These are phyloP conservation scores for Cylindrodendrum hubeiense DNA, from an alignment of 2,329 filamentous ascomycete genomes.

Conservation along the genomic window DNA sequence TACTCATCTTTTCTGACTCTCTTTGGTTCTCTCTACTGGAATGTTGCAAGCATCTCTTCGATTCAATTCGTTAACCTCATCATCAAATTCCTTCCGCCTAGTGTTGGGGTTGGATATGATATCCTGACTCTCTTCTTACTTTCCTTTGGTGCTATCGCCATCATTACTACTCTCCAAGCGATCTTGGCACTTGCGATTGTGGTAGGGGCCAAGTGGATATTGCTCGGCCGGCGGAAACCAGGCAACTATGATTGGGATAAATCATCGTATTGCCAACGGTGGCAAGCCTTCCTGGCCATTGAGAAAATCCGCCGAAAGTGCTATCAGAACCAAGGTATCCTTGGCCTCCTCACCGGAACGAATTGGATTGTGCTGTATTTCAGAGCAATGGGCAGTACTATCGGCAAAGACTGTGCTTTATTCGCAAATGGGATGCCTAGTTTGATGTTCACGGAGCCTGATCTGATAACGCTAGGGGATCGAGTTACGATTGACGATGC, in stretches of 20 bases:
- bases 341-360: slow-evolving; percentile 66
- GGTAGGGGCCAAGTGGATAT: slow-evolving; percentile 63
- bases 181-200: slow-evolving; percentile 57
- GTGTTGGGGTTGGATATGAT: slow-evolving; percentile 45
- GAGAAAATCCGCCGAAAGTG: slow-evolving; percentile 64
- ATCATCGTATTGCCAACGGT: slow-evolving; percentile 67
- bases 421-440: slow-evolving; percentile 66
- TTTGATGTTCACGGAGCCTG: slow-evolving; percentile 69
- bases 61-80: slow-evolving; percentile 59
- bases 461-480: slow-evolving; percentile 65
- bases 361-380: slow-evolving; percentile 66
- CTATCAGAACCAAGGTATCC: slow-evolving; percentile 63
- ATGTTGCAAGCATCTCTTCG: slow-evolving; percentile 60
- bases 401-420: slow-evolving; percentile 66
- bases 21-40: slow-evolving; percentile 64
- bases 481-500: slow-evolving; percentile 67
- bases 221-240: slow-evolving; percentile 62
- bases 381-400: slow-evolving; percentile 64
- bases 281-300: slow-evolving; percentile 66
- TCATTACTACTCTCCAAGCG: slow-evolving; percentile 58
- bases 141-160: slow-evolving; percentile 54
- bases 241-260: slow-evolving; percentile 71
- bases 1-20: slow-evolving; percentile 62
- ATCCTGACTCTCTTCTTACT: slow-evolving; percentile 56
- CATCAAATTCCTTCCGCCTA: slow-evolving; percentile 40